Percentiles rank a stretch among this genome's conserved stretches.
Conservation (phyloP, 1,284 basidiomycete species). For the Bjerkandera adusta region DNA sequence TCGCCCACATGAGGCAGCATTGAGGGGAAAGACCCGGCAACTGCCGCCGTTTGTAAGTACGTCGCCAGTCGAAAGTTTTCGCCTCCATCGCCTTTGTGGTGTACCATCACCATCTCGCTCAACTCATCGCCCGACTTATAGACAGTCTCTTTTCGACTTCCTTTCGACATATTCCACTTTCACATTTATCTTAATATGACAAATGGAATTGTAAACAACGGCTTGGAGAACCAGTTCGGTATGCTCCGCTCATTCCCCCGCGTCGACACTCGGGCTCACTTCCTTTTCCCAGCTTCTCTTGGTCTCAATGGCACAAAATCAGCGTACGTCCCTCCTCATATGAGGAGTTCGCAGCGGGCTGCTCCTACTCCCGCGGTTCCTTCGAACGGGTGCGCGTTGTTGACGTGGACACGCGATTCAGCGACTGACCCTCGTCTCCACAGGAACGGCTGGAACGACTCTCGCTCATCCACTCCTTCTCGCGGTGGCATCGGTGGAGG, state of each 20-base stretch:
- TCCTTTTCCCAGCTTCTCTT: slow-evolving; percentile 52
- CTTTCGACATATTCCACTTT: slow-evolving; percentile 26
- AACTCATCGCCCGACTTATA: slow-evolving; percentile 28
- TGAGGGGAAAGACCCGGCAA: slow-evolving; percentile 7
- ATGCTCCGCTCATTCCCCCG: slow-evolving; percentile 27
- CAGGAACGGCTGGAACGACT: slow-evolving; percentile 74
- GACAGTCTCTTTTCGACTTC: slow-evolving; percentile 25
- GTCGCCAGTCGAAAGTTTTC: slow-evolving; percentile 20
- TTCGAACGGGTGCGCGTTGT: slow-evolving; percentile 48
- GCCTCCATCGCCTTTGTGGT: slow-evolving; percentile 34
- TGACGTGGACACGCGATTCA: slow-evolving; percentile 7
- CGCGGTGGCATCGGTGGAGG: slow-evolving; percentile 51
- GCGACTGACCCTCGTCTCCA: slow-evolving; percentile 15
- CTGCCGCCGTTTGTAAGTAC: slow-evolving; percentile 25
- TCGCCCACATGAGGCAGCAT: neutral
- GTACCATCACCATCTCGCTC: slow-evolving; percentile 34
- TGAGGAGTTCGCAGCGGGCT: slow-evolving; percentile 81
- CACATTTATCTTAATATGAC: slow-evolving; percentile 66
- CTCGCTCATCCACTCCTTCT: slow-evolving; percentile 54
- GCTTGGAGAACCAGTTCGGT: slow-evolving; percentile 85
- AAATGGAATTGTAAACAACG: slow-evolving; percentile 83
- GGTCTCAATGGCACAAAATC: slow-evolving; percentile 72
- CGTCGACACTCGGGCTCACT: slow-evolving; percentile 11
- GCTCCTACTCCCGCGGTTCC: slow-evolving; percentile 50
- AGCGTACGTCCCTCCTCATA: slow-evolving; percentile 92